phyloP scores from a whole-genome alignment of 2,329 filamentous ascomycete genomes.

The Didymellaceae sp. region DNA sequence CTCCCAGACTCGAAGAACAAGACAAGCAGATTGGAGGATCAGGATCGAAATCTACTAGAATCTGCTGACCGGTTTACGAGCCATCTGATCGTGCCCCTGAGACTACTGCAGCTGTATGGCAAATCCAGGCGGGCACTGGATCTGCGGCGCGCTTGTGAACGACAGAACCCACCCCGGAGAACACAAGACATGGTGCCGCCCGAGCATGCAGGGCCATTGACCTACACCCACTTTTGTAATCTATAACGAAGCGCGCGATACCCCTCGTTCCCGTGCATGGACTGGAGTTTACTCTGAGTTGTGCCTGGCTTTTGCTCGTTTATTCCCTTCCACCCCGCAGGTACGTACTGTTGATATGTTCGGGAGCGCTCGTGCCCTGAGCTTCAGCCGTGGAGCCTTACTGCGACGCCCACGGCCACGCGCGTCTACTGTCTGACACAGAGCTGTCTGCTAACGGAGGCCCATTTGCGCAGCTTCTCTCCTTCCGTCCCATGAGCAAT shows the following conservation, averaged over 20 bases:
- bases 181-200: slow-evolving; percentile 13
- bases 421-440: slow-evolving; percentile 15
- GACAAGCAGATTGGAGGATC: background rate
- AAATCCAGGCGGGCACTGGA: slow-evolving; percentile 14
- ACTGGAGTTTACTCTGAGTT: slow-evolving; percentile 15
- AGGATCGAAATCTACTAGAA: background rate
- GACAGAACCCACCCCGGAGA: slow-evolving; percentile 14
- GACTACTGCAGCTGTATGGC: slow-evolving; percentile 9
- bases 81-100: slow-evolving; percentile 14
- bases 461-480: slow-evolving; percentile 14
- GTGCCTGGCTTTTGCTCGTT: slow-evolving; percentile 22
- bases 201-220: slow-evolving; percentile 17
- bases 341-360: slow-evolving; percentile 15
- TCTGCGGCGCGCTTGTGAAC: too few species aligned
- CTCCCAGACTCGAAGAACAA: background rate
- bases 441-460: slow-evolving; percentile 10
- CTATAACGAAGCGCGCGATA: slow-evolving; percentile 7
- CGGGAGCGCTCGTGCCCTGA: too few species aligned
- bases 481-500: slow-evolving; percentile 22
- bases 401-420: slow-evolving; percentile 11
- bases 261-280: slow-evolving; percentile 15
- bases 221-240: slow-evolving; percentile 18
- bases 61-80: slow-evolving; percentile 7
- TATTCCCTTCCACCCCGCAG: slow-evolving; percentile 25
- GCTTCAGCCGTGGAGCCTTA: slow-evolving; percentile 13